phyloP scores from a whole-genome alignment of 1,284 basidiomycete genomes.

The Fomitopsis betulina region DNA sequence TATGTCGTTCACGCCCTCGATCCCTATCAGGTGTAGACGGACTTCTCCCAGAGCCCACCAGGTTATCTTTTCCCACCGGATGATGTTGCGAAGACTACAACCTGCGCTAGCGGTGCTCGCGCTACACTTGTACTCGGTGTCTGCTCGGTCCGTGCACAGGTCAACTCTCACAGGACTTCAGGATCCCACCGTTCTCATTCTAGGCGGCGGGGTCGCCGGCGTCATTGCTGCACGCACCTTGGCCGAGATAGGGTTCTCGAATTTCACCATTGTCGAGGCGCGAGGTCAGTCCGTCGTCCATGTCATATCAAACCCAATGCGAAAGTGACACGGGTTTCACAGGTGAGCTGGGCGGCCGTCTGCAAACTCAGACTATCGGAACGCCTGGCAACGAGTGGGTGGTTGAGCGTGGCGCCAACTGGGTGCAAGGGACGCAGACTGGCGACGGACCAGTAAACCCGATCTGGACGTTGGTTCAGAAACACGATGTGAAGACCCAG shows the following conservation, averaged over 20 bases:
- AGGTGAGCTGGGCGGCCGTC: constrained; percentile 54
- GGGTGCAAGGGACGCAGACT: constrained; percentile 52
- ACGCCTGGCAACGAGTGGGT: constrained; percentile 29
- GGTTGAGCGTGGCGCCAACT: constrained; percentile 57
- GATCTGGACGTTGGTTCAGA: constrained; percentile 49
- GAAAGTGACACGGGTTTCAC: too few species aligned
- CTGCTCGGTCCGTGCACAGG: constrained; percentile 2
- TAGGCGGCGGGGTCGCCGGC: constrained; percentile 63
- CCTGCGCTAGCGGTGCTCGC: not conserved
- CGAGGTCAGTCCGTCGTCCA: constrained; percentile 20
- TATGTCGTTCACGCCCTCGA: not conserved
- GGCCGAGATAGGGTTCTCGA: constrained; percentile 44
- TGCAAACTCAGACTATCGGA: constrained; percentile 42
- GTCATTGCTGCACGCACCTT: constrained; percentile 61
- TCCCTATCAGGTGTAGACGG: not conserved
- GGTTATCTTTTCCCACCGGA: not conserved
- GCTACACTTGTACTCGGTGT: not conserved
- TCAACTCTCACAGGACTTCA: not conserved
- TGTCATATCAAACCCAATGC: not conserved
- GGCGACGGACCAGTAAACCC: constrained; percentile 49
- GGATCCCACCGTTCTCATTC: constrained; percentile 37
- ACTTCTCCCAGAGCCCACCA: not conserved
- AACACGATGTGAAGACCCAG: constrained; percentile 45
- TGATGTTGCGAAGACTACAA: not conserved
- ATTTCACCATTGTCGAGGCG: constrained; percentile 60